Conservation (phyloP, 768 basidiomycete species). For the Favolaschia claudopus region DNA sequence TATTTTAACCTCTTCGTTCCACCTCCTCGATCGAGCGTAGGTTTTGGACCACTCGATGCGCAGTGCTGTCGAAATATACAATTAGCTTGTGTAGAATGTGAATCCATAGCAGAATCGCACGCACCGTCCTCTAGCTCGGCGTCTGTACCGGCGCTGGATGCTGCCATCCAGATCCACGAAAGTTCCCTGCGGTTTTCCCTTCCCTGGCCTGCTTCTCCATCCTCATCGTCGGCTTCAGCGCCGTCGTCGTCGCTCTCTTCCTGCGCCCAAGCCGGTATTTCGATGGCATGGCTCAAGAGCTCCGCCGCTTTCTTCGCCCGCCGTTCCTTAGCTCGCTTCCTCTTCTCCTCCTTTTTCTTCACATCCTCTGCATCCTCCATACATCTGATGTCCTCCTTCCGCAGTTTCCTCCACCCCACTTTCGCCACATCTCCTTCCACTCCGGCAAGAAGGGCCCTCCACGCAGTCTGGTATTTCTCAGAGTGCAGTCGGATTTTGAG, state of each 20-base stretch:
- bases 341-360: not conserved
- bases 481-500: slow-evolving; percentile 11
- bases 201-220: not conserved
- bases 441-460: slow-evolving; percentile 1
- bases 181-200: not conserved
- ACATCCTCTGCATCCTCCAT: slow-evolving; percentile 9
- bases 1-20: slow-evolving; percentile 18
- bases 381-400: slow-evolving; percentile 7
- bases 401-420: slow-evolving; percentile 1
- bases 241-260: not conserved
- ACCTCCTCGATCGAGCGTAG: not conserved
- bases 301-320: not conserved
- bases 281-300: too few species aligned
- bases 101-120: not conserved
- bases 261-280: too few species aligned
- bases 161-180: slow-evolving; percentile 10
- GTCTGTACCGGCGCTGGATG: not conserved
- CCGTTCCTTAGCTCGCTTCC: not conserved
- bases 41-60: slow-evolving; percentile 23
- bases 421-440: not conserved
- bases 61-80: slow-evolving; percentile 4
- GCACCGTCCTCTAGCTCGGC: slow-evolving; percentile 1
- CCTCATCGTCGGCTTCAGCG: not conserved
- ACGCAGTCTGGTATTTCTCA: slow-evolving; percentile 19
- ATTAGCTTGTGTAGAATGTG: not conserved